Evolutionary conservation across 768 basidiomycete species (phyloP).

Genomic region (Auriculariales sp.): DNA sequence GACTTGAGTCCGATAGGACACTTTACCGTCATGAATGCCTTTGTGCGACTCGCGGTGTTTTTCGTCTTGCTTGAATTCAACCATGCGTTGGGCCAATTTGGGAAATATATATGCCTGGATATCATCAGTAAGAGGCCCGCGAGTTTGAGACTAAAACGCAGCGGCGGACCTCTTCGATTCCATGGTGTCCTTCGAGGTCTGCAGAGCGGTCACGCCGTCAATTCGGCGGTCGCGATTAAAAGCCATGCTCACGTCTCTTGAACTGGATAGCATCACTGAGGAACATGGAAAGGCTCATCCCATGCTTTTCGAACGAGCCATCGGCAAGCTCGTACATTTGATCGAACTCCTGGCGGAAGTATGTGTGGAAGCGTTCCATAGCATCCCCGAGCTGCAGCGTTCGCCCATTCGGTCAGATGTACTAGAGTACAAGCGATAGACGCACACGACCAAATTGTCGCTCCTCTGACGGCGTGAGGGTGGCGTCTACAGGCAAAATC

Average conservation of each 20-base stretch:
- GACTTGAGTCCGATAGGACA: not conserved
- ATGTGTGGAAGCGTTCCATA: not conserved
- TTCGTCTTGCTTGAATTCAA: conserved; percentile 15
- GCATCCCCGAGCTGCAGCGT: not conserved
- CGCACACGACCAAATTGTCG: not conserved
- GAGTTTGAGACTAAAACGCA: too few relatives aligned
- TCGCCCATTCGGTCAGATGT: not conserved
- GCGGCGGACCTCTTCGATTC: conserved; percentile 29
- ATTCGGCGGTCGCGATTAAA: not conserved
- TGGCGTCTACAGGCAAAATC: not conserved
- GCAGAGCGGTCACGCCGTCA: not conserved
- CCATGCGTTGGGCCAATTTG: conserved; percentile 30
- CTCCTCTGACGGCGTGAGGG: not conserved
- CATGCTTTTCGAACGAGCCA: conserved; percentile 31
- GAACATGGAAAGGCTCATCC: conserved; percentile 27
- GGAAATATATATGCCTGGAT: conserved; percentile 34
- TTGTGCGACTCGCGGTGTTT: conserved; percentile 35
- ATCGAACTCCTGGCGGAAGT: not conserved
- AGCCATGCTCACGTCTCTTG: conserved; percentile 21
- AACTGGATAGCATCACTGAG: conserved; percentile 25
- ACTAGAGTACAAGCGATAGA: not conserved
- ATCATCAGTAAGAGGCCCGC: too few relatives aligned
- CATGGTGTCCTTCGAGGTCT: conserved; percentile 44
- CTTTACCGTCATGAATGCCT: conserved; percentile 36
- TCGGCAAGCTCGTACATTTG: conserved; percentile 29